A percentile compares a stretch with the other conserved stretches of the same genome.
Evolutionary conservation across 2,329 filamentous ascomycete species (phyloP).

Genomic region (Hymenoscyphus salicellus): DNA sequence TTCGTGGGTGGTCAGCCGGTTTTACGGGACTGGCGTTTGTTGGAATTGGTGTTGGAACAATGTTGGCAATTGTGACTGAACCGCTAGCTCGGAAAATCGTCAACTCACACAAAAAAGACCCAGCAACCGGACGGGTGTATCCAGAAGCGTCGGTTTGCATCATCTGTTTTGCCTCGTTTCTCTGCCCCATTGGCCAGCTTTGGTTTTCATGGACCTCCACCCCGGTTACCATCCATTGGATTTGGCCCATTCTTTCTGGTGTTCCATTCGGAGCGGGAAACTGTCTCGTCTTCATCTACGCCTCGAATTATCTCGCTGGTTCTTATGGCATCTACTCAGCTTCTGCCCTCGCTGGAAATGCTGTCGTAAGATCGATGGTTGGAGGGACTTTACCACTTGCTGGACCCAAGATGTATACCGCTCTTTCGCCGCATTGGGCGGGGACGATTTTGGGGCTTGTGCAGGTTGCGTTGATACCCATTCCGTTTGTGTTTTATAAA

Average conservation of each 20-base stretch:
- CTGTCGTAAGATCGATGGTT: slow-evolving; percentile 67
- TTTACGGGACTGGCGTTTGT: slow-evolving; percentile 74
- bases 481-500: slow-evolving; percentile 74
- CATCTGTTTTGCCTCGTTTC: slow-evolving; percentile 72
- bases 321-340: slow-evolving; percentile 81
- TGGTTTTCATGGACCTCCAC: slow-evolving; percentile 87
- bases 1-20: slow-evolving; percentile 74
- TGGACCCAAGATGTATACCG: slow-evolving; percentile 67
- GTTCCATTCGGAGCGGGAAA: slow-evolving; percentile 79
- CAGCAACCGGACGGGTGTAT: slow-evolving; percentile 66
- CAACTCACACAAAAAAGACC: slow-evolving; percentile 71
- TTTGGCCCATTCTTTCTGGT: slow-evolving; percentile 73
- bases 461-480: slow-evolving; percentile 71
- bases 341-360: slow-evolving; percentile 75
- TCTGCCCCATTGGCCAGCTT: slow-evolving; percentile 75
- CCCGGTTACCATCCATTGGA: slow-evolving; percentile 74
- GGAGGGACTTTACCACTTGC: slow-evolving; percentile 78
- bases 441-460: slow-evolving; percentile 72
- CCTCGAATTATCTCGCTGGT: slow-evolving; percentile 73
- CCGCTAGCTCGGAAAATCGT: slow-evolving; percentile 75
- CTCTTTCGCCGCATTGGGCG: slow-evolving; percentile 72
- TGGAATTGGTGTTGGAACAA: slow-evolving; percentile 64
- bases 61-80: slow-evolving; percentile 60
- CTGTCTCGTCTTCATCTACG: slow-evolving; percentile 76
- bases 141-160: slow-evolving; percentile 81